phyloP scores from a whole-genome alignment of 2,329 filamentous ascomycete genomes.

The Coleophoma crateriformis region DNA sequence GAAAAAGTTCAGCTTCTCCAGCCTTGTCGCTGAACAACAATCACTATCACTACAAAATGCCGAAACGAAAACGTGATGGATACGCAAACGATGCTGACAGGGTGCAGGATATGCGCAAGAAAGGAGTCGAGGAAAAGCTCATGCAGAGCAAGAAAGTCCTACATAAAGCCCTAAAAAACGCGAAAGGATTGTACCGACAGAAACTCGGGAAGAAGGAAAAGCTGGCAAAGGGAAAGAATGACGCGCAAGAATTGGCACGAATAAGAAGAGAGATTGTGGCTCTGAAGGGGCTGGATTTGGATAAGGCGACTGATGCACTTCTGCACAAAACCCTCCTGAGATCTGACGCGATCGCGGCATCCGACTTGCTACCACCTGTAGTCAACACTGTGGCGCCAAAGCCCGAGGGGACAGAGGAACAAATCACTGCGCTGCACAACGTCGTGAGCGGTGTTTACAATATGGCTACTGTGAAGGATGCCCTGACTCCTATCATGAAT shows the following conservation, averaged over 20 bases:
- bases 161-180: conserved; percentile 62
- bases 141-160: conserved; percentile 53
- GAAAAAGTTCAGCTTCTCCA: background rate
- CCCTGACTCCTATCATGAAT: conserved; percentile 31
- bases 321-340: conserved; percentile 43
- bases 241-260: conserved; percentile 46
- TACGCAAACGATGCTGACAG: conserved; percentile 22
- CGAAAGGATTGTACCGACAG: conserved; percentile 74
- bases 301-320: conserved; percentile 37
- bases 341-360: conserved; percentile 41
- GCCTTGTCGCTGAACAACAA: background rate
- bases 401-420: conserved; percentile 17
- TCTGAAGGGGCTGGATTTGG: conserved; percentile 43
- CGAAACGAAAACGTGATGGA: conserved; percentile 50
- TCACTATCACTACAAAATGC: conserved; percentile 32
- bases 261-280: conserved; percentile 55
- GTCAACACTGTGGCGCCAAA: conserved; percentile 25
- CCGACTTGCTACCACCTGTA: conserved; percentile 34
- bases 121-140: conserved; percentile 41
- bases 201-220: conserved; percentile 58
- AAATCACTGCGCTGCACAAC: conserved; percentile 35
- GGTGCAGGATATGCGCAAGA: conserved; percentile 29
- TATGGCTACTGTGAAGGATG: conserved; percentile 44
- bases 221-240: conserved; percentile 38
- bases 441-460: conserved; percentile 49